Percentiles rank a stretch among this genome's conserved stretches.
Conservation (phyloP, 106 monocot genomes). For the Acorus gramineus region DNA sequence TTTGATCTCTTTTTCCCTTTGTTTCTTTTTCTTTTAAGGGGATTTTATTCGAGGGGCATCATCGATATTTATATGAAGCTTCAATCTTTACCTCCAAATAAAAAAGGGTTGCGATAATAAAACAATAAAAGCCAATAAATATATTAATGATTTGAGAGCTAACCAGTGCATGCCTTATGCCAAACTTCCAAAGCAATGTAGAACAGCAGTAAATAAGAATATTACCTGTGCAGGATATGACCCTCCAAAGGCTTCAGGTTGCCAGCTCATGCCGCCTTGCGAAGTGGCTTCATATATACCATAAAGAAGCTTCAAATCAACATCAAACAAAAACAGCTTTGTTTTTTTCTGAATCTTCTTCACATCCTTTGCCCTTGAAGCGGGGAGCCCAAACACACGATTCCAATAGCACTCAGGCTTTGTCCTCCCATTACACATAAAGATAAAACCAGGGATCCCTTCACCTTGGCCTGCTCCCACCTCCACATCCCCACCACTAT, state of each 20-base stretch:
- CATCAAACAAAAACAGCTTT: slow-evolving; percentile 56
- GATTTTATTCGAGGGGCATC: too few species aligned
- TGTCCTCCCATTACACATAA: slow-evolving; percentile 52
- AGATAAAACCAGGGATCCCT: slow-evolving; percentile 50
- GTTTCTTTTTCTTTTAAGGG: too few species aligned
- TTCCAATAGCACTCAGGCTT: slow-evolving; percentile 55
- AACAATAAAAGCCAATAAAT: too few species aligned
- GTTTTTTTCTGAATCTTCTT: slow-evolving; percentile 37
- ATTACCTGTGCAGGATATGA: slow-evolving; percentile 52
- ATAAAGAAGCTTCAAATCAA: slow-evolving; percentile 54
- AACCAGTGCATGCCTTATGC: too few species aligned
- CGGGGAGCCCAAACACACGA: slow-evolving; percentile 51
- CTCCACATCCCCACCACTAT: not conserved
- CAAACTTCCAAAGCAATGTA: too few species aligned
- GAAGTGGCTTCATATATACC: slow-evolving; percentile 43
- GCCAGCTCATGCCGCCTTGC: slow-evolving; percentile 35
- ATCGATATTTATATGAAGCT: too few species aligned
- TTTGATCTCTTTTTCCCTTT: too few species aligned
- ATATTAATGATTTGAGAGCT: too few species aligned
- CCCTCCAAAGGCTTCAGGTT: slow-evolving; percentile 31
- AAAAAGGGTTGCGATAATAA: too few species aligned
- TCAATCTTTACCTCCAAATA: too few species aligned
- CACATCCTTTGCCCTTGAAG: slow-evolving; percentile 28
- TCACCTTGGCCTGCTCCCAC: slow-evolving; percentile 7
- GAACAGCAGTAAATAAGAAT: too few species aligned